Conservation (phyloP, 257 asterid genomes). For the Phtheirospermum japonicum region DNA sequence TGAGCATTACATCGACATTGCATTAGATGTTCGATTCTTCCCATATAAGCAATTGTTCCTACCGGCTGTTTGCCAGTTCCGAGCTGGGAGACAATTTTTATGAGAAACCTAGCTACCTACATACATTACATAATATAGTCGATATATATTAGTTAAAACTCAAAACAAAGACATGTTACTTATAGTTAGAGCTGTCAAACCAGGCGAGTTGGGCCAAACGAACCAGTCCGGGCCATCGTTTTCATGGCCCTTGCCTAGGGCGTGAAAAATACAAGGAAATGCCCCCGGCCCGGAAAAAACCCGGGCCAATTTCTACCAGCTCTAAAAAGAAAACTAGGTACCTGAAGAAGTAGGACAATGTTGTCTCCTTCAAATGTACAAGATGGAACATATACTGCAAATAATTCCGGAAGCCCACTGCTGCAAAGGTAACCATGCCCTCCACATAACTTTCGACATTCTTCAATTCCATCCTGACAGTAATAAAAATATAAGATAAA, state of each 20-base stretch:
- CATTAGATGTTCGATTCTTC: conserved; percentile 68
- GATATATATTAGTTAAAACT: too few species aligned
- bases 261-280: too few species aligned
- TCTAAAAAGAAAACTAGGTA: conserved; percentile 20
- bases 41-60: conserved; percentile 80
- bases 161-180: too few species aligned
- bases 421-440: conserved; percentile 97
- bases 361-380: conserved; percentile 99
- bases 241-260: too few species aligned
- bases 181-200: too few species aligned
- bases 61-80: conserved; percentile 68
- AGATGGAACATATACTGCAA: conserved; percentile 96
- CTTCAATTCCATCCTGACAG: conserved; percentile 99
- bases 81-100: conserved; percentile 87
- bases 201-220: too few species aligned
- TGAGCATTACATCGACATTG: conserved; percentile 60
- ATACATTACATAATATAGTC: conserved; percentile 4
- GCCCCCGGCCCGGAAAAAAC: too few species aligned
- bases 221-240: too few species aligned
- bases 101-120: conserved; percentile 95
- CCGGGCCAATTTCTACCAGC: too few species aligned
- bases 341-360: conserved; percentile 82
- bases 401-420: conserved; percentile 97
- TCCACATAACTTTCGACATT: conserved; percentile 94
- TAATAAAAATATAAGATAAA: too few species aligned